Percentiles rank a stretch among this genome's conserved stretches.
phyloP scores from a whole-genome alignment of 73 alveolate genomes.

The Stentor coeruleus region DNA sequence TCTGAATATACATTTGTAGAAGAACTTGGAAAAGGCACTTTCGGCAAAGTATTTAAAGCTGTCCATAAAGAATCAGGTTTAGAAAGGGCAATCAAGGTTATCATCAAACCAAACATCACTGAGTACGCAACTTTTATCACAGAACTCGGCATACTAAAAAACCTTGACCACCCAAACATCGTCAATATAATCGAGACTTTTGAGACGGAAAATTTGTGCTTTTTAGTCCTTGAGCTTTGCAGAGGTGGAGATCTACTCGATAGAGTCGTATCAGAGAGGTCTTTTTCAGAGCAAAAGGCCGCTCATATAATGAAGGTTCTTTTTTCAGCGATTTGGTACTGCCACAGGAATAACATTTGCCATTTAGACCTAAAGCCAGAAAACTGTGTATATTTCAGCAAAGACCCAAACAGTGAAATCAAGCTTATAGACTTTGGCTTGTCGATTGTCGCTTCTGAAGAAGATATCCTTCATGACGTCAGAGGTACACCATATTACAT shows the following conservation, averaged over 20 bases:
- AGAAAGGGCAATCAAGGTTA: constrained; percentile 75
- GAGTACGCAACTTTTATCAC: too few relatives aligned
- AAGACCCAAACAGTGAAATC: background rate
- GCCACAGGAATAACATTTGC: too few relatives aligned
- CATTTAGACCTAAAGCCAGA: too few relatives aligned
- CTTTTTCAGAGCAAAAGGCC: too few relatives aligned
- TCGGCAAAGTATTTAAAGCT: constrained; percentile 80
- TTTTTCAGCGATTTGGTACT: too few relatives aligned
- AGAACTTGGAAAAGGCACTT: constrained; percentile 81
- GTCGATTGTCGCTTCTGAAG: too few relatives aligned
- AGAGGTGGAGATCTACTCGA: constrained; percentile 82
- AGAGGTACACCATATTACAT: background rate
- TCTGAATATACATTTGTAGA: too few relatives aligned
- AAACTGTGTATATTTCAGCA: too few relatives aligned
- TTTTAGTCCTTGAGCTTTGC: constrained; percentile 75
- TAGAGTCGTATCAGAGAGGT: too few relatives aligned
- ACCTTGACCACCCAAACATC: constrained; percentile 47
- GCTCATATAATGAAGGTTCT: too few relatives aligned
- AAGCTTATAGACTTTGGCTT: background rate
- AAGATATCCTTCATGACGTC: too few relatives aligned
- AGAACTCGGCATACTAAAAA: constrained; percentile 43
- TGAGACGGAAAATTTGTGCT: constrained; percentile 69
- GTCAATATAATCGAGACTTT: constrained; percentile 75
- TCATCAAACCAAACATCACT: too few relatives aligned
- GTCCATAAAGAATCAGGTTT: constrained; percentile 72